These are phyloP conservation scores for Miamiensis avidus DNA, from an alignment of 169 alveolate species.

Conservation along the genomic window DNA sequence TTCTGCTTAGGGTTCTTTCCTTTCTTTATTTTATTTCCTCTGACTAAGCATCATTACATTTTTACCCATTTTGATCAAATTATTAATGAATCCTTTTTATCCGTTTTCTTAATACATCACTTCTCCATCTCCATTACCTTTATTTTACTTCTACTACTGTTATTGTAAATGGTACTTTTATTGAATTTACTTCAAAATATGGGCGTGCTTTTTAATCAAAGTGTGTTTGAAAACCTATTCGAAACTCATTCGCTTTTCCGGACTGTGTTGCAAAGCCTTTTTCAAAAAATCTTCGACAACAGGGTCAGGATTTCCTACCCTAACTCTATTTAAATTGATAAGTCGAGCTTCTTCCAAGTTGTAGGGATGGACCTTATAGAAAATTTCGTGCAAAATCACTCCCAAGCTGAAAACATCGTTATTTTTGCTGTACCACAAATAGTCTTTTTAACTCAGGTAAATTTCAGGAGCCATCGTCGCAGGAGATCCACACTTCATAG, in stretches of 20 bases:
- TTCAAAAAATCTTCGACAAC: slow-evolving; percentile 11
- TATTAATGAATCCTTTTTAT: too few species aligned
- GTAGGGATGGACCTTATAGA: slow-evolving; percentile 19
- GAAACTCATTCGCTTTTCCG: slow-evolving; percentile 5
- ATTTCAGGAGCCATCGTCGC: slow-evolving; percentile 33
- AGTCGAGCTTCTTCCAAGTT: neutral
- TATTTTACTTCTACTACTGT: too few species aligned
- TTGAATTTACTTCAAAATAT: neutral
- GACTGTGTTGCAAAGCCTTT: slow-evolving; percentile 2
- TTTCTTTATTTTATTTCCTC: too few species aligned
- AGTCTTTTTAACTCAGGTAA: neutral
- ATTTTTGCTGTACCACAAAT: slow-evolving; percentile 1
- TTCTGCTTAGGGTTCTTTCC: too few species aligned
- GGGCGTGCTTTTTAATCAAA: too few species aligned
- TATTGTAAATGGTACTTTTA: too few species aligned
- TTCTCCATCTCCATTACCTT: too few species aligned
- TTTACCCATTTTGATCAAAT: too few species aligned
- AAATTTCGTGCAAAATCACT: slow-evolving; percentile 21
- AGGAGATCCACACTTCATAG: slow-evolving; percentile 21
- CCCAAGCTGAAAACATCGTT: slow-evolving; percentile 15
- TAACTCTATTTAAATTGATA: slow-evolving; percentile 4
- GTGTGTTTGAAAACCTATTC: slow-evolving; percentile 10
- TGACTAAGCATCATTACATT: too few species aligned
- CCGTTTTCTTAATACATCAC: too few species aligned
- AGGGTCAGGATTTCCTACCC: neutral